Evolutionary conservation across 2,329 filamentous ascomycete species (phyloP).

Genomic region (Biscogniauxia marginata): DNA sequence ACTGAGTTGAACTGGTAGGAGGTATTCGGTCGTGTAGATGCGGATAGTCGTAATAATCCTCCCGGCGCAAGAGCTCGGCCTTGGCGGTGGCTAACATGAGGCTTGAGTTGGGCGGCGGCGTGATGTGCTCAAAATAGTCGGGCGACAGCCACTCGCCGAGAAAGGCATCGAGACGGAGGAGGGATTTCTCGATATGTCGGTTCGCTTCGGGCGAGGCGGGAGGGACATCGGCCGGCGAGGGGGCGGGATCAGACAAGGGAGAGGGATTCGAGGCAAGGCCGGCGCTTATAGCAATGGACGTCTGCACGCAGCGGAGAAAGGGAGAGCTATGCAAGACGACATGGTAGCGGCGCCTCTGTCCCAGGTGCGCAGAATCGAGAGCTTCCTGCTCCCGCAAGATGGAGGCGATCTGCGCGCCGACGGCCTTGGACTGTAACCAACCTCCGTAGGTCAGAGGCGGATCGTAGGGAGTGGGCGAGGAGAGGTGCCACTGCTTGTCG

Average conservation of each 20-base stretch:
- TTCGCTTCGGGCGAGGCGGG: conserved; percentile 17
- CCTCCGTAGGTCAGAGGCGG: conserved; percentile 92
- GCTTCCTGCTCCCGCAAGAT: conserved; percentile 58
- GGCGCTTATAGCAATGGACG: conserved; percentile 81
- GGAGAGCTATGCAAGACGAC: conserved; percentile 92
- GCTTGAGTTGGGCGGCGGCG: conserved; percentile 78
- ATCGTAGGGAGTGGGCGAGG: conserved; percentile 91
- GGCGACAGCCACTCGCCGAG: conserved; percentile 94
- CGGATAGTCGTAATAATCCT: conserved; percentile 59
- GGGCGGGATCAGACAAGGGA: conserved; percentile 16
- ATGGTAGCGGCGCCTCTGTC: conserved; percentile 64
- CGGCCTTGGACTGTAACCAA: conserved; percentile 80
- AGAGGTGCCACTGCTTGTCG: conserved; percentile 92
- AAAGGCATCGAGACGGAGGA: conserved; percentile 84
- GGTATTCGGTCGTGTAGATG: conserved; percentile 34
- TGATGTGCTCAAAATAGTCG: conserved; percentile 91
- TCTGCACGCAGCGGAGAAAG: conserved; percentile 89
- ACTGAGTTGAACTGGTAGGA: conserved; percentile 33
- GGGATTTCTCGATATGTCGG: conserved; percentile 49
- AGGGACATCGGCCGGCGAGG: conserved; percentile 20
- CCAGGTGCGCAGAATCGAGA: conserved; percentile 34
- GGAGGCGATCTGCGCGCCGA: conserved; percentile 80
- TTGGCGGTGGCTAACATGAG: conserved; percentile 90
- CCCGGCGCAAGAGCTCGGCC: conserved; percentile 75
- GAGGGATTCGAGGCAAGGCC: conserved; percentile 69